A percentile compares a stretch with the other conserved stretches of the same genome.
Evolutionary conservation across 2,329 filamentous ascomycete species (phyloP).

Genomic region (Calonectria pseudoreteaudii): DNA sequence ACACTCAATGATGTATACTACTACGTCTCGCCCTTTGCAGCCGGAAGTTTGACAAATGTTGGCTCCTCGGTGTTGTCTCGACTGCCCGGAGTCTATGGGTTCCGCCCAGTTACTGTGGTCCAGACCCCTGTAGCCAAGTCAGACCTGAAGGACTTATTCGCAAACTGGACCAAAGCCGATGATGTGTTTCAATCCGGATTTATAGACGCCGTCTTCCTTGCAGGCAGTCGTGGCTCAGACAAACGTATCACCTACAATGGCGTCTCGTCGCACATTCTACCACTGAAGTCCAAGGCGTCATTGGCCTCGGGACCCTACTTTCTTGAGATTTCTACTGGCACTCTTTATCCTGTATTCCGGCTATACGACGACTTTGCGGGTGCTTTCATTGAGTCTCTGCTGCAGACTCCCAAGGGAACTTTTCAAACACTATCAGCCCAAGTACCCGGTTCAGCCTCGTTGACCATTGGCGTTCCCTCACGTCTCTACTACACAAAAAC

Average conservation of each 20-base stretch:
- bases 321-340: not conserved
- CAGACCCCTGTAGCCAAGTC: not conserved
- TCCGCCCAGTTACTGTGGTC: not conserved
- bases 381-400: not conserved
- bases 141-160: not conserved
- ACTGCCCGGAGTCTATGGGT: not conserved
- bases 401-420: not conserved
- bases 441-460: not conserved
- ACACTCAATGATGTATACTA: slow-evolving; percentile 3
- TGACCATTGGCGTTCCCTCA: not conserved
- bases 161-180: slow-evolving; percentile 6
- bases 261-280: not conserved
- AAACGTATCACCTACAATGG: not conserved
- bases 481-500: not conserved
- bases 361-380: slow-evolving; percentile 5
- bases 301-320: slow-evolving; percentile 2
- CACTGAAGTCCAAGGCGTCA: not conserved
- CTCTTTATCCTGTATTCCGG: not conserved
- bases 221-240: not conserved
- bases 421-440: slow-evolving; percentile 8
- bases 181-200: slow-evolving; percentile 6
- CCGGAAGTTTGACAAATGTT: not conserved
- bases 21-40: not conserved
- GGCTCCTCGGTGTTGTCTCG: not conserved
- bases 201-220: not conserved